These are phyloP conservation scores for Fusarium transvaalense DNA, from an alignment of 2,329 filamentous ascomycete species.

Conservation along the genomic window DNA sequence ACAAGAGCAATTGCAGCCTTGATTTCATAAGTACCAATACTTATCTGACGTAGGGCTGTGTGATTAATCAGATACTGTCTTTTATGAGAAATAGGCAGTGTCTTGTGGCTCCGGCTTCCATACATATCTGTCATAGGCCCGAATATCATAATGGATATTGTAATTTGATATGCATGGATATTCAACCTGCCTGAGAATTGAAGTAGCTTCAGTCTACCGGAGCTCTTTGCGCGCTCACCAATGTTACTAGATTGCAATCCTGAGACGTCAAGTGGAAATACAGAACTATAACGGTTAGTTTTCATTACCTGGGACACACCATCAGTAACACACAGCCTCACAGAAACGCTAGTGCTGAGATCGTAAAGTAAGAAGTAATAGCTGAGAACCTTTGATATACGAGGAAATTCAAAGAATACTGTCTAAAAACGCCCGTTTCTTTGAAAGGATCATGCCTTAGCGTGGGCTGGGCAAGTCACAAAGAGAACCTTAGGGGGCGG, in stretches of 20 bases:
- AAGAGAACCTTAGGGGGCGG: too few relatives aligned
- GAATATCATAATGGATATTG: not conserved
- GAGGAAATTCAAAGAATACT: slow-evolving; percentile 12
- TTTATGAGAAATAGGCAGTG: not conserved
- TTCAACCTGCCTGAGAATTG: not conserved
- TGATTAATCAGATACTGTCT: not conserved
- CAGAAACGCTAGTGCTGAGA: not conserved
- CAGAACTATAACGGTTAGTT: not conserved
- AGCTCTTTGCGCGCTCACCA: not conserved
- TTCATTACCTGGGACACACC: slow-evolving; percentile 12
- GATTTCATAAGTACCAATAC: not conserved
- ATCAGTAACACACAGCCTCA: slow-evolving; percentile 6
- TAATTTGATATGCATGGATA: not conserved
- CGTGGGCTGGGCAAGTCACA: not conserved
- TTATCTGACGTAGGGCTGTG: not conserved
- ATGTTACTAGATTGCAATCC: not conserved
- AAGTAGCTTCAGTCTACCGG: not conserved
- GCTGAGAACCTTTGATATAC: not conserved
- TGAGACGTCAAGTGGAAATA: not conserved
- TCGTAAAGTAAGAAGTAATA: too few relatives aligned
- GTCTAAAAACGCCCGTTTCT: not conserved
- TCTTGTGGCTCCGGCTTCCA: not conserved
- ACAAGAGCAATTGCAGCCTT: not conserved
- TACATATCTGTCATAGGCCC: not conserved
- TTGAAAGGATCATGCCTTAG: not conserved